A percentile compares a stretch with the other conserved stretches of the same genome.
These are phyloP conservation scores for Tubosaeta sp. DNA, from an alignment of 768 basidiomycete genomes.

Conservation along the genomic window DNA sequence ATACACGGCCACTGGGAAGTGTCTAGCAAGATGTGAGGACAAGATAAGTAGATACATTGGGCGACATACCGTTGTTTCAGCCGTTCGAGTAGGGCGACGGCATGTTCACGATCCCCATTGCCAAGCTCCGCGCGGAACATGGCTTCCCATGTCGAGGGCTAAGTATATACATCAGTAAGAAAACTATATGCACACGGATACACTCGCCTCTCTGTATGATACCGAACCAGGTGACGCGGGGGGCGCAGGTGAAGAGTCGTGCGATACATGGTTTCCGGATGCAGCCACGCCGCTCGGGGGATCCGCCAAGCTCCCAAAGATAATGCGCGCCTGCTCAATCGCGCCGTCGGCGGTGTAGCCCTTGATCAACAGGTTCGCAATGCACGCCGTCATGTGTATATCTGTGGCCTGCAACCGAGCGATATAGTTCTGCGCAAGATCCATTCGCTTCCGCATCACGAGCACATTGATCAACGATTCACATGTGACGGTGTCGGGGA, in stretches of 20 bases:
- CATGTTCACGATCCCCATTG: too few relatives aligned
- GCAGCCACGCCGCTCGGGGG: constrained; percentile 84
- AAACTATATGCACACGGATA: too few relatives aligned
- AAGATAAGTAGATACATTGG: background rate
- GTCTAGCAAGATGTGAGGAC: constrained; percentile 34
- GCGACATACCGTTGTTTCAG: constrained; percentile 60
- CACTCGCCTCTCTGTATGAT: too few relatives aligned
- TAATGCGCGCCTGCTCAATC: constrained; percentile 61
- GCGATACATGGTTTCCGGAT: constrained; percentile 78
- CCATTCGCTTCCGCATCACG: too few relatives aligned
- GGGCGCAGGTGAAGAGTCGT: constrained; percentile 41
- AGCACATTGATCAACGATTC: too few relatives aligned
- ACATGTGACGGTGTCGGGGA: too few relatives aligned
- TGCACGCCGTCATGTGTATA: constrained; percentile 91
- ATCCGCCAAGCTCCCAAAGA: constrained; percentile 82
- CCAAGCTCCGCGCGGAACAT: too few relatives aligned
- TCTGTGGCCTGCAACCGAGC: constrained; percentile 54
- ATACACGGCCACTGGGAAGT: constrained; percentile 77
- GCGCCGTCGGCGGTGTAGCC: too few relatives aligned
- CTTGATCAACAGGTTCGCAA: too few relatives aligned
- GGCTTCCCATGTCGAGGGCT: too few relatives aligned
- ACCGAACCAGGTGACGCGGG: constrained; percentile 39
- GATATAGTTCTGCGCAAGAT: constrained; percentile 69
- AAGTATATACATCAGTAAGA: too few relatives aligned
- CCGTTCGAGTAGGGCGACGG: constrained; percentile 63